Evolutionary conservation across 305 asterid genomes (phyloP), one percentile per base, ranked within the genome.

Genomic region (Striga hermonthica): DNA sequence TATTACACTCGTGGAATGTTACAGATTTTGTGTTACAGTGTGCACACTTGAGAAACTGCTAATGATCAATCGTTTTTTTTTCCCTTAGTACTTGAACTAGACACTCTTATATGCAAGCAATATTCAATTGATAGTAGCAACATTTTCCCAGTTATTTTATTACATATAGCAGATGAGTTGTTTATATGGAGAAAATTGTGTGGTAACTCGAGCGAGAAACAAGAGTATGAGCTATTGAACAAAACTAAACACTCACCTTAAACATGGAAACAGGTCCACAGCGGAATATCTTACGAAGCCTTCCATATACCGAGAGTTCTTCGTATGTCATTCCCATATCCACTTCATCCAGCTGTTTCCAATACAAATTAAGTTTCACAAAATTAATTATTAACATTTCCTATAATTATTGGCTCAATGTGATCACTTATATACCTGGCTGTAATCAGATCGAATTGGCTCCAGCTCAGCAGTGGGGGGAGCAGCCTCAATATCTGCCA

Each of bases 271-370:
- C 91, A 57, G 99, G 99, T 40, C 97, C 99, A 48, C 97, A 90
- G 34, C 97, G 95, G 85, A 88, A 90, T 57, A 90, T 90, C 80
- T 93, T 93, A 3, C 99, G 93, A 81, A 93, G 60, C 83, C 97
- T 82, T 74, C 96, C 96, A 44, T 90, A 90, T 12, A 85, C 92
- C 5, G 99, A 93, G 69, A 93, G 92, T 76, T 90, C 99, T 55
- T 93, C 97, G 57, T 93, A 93, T 49, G 97, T 85, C 97, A 93
- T 93, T 67, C 99, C 99, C 97, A 94, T 94, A 75, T 94, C 97
- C 81, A 94, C 97, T 76, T 90, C 99, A 73, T 94, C 99, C 68
- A 94, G 81, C 99, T 93, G 87, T 64, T 75, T 62, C 60, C 65
- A 75, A 66, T 62, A 67, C 50, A 75, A 41, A 65, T 65, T 74